phyloP scores from a whole-genome alignment of 2,329 filamentous ascomycete genomes.

The Lasiodiplodia citricola region DNA sequence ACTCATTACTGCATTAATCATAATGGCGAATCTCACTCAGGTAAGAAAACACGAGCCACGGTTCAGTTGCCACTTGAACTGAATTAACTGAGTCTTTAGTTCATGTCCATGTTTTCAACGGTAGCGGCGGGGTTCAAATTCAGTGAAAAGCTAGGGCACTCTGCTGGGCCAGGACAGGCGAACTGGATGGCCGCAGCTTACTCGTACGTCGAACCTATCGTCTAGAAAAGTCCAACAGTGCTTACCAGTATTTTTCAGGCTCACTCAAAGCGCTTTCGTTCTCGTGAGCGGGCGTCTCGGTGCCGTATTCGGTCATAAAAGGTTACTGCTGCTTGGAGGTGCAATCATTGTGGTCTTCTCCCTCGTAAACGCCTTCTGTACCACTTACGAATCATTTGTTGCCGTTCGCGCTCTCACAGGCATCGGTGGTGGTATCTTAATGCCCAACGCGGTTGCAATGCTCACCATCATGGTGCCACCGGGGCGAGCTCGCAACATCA shows the following conservation, averaged over 20 bases:
- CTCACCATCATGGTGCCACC: conserved; percentile 56
- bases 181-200: conserved; percentile 9
- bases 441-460: conserved; percentile 60
- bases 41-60: background rate
- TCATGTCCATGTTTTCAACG: background rate
- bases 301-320: conserved; percentile 63
- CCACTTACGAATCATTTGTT: conserved; percentile 50
- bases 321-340: conserved; percentile 60
- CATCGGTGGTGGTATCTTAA: conserved; percentile 57
- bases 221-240: background rate
- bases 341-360: conserved; percentile 54
- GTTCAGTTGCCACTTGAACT: too few relatives aligned
- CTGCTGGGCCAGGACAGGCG: background rate
- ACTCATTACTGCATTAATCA: background rate
- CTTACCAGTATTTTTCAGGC: background rate
- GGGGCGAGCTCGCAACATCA: conserved; percentile 52
- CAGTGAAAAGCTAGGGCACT: background rate
- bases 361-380: conserved; percentile 61
- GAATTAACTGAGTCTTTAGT: background rate
- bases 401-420: conserved; percentile 55
- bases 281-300: conserved; percentile 63
- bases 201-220: background rate
- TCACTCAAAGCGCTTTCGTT: conserved; percentile 64
- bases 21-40: background rate
- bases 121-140: background rate